Base-by-base conservation (phyloP, 2,329 filamentous ascomycete genomes). In the Sporothrix sp. region DNA sequence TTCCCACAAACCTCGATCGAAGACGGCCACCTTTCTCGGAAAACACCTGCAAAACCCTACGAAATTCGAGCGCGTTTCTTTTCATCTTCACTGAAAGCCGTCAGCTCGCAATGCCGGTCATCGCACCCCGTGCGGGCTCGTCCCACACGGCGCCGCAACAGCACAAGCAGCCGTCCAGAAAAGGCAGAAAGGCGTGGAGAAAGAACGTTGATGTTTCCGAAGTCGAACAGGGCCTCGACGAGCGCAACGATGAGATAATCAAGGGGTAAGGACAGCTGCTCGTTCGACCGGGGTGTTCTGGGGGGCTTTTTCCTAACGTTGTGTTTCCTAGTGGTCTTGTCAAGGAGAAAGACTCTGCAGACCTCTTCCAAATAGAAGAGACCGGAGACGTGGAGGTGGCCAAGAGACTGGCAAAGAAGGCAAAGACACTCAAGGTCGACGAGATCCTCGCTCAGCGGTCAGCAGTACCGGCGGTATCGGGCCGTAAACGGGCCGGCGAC, bases 151-250 rank as follows among this genome's bases (percentile, higher is more conserved):
- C 87, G 16, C 90, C 89, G 10, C 81, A 83, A 56, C 87, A 94
- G 58, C 82, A 84, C 69, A 89, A 80, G 57, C 93, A 98, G 67
- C 81, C 89, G 23, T 97, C 91, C 5, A 79, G 93, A 64, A 98
- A 98, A 67, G 93, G 94, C 61, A 97, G 97, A 71, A 97, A 95
- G 72, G 91, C 93, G 28, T 98, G 93, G 93, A 80, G 93, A 63
- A 98, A 97, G 68, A 95, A 98, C 70, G 88, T 98, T 67, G 88
- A 98, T 68, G 79, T 97, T 55, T 84, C 87, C 25, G 84, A 95
- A 56, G 79, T 98, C 23, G 78, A 91, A 61, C 71, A 84, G 49
- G 93, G 93, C 54, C 78, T 98, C 30, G 84, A 89, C 56, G 77
- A 85, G 62, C 72, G 94, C 58, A 88, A 93, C 61, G 85, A 94